Conservation (phyloP, 2,329 filamentous ascomycete genomes). For the Endocalyx cinctus region DNA sequence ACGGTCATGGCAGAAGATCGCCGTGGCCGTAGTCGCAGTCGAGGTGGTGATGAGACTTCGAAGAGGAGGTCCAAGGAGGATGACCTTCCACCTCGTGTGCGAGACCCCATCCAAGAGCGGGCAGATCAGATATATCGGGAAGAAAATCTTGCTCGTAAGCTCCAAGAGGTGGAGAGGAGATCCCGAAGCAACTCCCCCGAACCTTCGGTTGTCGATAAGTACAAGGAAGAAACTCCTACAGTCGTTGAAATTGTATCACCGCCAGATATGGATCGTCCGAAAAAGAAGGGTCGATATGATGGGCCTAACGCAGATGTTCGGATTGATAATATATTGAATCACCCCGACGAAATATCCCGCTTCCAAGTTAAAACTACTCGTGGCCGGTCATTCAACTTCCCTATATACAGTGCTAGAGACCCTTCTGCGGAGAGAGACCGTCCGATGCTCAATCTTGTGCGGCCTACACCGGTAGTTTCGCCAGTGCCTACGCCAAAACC, state of each 20-base stretch:
- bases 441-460: slow-evolving; percentile 56
- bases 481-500: slow-evolving; percentile 44
- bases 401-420: slow-evolving; percentile 42
- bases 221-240: slow-evolving; percentile 35
- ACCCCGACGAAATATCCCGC: slow-evolving; percentile 43
- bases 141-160: slow-evolving; percentile 47
- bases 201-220: slow-evolving; percentile 52
- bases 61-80: slow-evolving; percentile 31
- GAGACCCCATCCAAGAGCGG: slow-evolving; percentile 49
- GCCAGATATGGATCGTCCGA: slow-evolving; percentile 39
- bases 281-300: slow-evolving; percentile 47
- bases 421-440: slow-evolving; percentile 51
- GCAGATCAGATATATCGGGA: slow-evolving; percentile 56
- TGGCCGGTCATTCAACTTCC: slow-evolving; percentile 20
- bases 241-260: slow-evolving; percentile 50
- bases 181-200: slow-evolving; percentile 49
- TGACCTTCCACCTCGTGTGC: slow-evolving; percentile 20
- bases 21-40: slow-evolving; percentile 25
- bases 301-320: slow-evolving; percentile 60
- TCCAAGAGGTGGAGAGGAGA: slow-evolving; percentile 48
- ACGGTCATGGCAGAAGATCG: slow-evolving; percentile 35
- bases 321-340: slow-evolving; percentile 53
- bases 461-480: slow-evolving; percentile 53
- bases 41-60: slow-evolving; percentile 26
- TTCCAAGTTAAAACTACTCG: slow-evolving; percentile 26